These are phyloP conservation scores for Fonsecaea multimorphosa DNA, from an alignment of 2,329 filamentous ascomycete species.

Conservation along the genomic window DNA sequence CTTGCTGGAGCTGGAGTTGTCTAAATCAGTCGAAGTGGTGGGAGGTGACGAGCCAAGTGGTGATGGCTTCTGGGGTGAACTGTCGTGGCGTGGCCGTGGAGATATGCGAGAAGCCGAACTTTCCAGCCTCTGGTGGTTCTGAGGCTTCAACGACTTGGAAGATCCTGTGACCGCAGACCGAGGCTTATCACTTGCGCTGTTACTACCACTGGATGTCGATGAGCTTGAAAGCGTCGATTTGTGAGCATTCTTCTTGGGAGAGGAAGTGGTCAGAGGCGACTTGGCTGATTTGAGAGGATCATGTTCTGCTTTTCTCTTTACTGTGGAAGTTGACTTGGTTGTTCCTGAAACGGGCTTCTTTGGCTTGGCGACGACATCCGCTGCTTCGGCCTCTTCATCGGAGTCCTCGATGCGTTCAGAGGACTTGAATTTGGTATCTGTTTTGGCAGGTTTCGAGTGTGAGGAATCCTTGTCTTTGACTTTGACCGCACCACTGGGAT, in stretches of 20 bases:
- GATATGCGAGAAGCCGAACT: slow-evolving; percentile 35
- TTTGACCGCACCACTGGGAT: slow-evolving; percentile 42
- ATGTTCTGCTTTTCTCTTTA: slow-evolving; percentile 24
- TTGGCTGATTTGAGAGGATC: slow-evolving; percentile 18
- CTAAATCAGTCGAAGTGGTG: slow-evolving; percentile 64
- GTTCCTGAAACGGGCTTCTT: slow-evolving; percentile 21
- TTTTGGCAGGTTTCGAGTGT: slow-evolving; percentile 44
- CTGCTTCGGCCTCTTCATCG: slow-evolving; percentile 56
- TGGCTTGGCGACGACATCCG: slow-evolving; percentile 44
- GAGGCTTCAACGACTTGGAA: slow-evolving; percentile 32
- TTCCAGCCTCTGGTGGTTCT: slow-evolving; percentile 22
- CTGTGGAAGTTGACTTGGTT: slow-evolving; percentile 17
- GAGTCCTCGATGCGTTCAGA: slow-evolving; percentile 61
- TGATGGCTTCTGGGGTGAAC: slow-evolving; percentile 66
- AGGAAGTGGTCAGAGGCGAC: slow-evolving; percentile 14
- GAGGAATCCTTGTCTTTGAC: slow-evolving; percentile 45
- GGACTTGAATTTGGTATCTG: slow-evolving; percentile 58
- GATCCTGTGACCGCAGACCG: slow-evolving; percentile 20
- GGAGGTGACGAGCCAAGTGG: slow-evolving; percentile 67
- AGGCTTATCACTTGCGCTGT: slow-evolving; percentile 34
- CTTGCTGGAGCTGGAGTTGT: slow-evolving; percentile 52
- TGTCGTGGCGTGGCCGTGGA: slow-evolving; percentile 49
- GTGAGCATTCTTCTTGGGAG: slow-evolving; percentile 30
- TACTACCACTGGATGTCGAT: slow-evolving; percentile 31
- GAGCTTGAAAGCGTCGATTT: slow-evolving; percentile 33